Percentiles rank a stretch among this genome's conserved stretches.
Evolutionary conservation across 1,284 basidiomycete genomes (phyloP).

Genomic region (Exsudoporus floridanus): DNA sequence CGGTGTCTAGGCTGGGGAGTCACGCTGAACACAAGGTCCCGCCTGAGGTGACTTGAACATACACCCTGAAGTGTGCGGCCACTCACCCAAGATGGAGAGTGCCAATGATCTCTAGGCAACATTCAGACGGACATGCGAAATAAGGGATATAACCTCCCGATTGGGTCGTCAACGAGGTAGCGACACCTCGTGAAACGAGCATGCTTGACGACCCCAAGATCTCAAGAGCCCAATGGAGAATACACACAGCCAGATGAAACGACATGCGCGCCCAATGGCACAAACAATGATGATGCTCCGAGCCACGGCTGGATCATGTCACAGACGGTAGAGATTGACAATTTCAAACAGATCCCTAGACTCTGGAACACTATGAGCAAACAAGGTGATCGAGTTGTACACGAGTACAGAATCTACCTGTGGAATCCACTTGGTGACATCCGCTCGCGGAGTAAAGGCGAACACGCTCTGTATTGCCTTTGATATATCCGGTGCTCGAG

Average conservation of each 20-base stretch:
- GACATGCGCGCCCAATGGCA: not conserved
- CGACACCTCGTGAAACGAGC: constrained; percentile 21
- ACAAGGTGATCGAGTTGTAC: constrained; percentile 6
- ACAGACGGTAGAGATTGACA: constrained; percentile 14
- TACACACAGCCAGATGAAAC: constrained; percentile 27
- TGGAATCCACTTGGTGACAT: constrained; percentile 17
- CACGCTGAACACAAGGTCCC: constrained; percentile 7
- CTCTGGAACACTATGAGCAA: constrained; percentile 1
- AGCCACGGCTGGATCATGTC: constrained; percentile 10
- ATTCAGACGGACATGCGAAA: constrained; percentile 2
- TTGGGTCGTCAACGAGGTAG: constrained; percentile 12
- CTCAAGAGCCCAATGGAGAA: constrained; percentile 22
- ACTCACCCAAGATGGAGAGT: not conserved
- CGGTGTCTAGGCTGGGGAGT: not conserved
- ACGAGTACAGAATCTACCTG: constrained; percentile 1
- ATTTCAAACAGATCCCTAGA: constrained; percentile 22
- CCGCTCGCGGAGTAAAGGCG: constrained; percentile 12
- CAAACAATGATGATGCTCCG: constrained; percentile 13
- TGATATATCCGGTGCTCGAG: constrained; percentile 5
- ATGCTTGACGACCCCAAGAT: constrained; percentile 17
- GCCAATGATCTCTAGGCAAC: not conserved
- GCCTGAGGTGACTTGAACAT: constrained; percentile 6
- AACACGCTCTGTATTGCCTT: constrained; percentile 22
- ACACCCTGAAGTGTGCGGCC: not conserved
- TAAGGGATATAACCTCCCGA: not conserved